Percentiles rank a stretch among this genome's conserved stretches.
Conservation (phyloP, 1,139 yeast species). For the Pichiaceae sp. region DNA sequence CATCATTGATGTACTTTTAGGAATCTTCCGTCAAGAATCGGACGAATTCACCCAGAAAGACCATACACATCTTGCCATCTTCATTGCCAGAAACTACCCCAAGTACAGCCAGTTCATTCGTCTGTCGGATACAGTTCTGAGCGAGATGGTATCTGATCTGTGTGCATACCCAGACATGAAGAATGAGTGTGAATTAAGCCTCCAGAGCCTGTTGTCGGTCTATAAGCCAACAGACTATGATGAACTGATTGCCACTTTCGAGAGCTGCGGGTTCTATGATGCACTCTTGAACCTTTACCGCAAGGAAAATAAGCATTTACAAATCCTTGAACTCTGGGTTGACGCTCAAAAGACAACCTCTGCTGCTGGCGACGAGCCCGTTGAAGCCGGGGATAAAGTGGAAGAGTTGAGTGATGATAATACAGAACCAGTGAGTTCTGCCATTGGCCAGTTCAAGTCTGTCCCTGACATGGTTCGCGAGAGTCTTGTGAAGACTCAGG, state of each 20-base stretch:
- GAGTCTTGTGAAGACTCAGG: conserved; percentile 29
- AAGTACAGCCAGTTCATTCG: conserved; percentile 74
- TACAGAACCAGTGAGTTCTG: conserved; percentile 5
- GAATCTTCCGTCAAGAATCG: conserved; percentile 32
- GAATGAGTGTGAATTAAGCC: conserved; percentile 64
- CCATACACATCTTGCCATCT: conserved; percentile 45
- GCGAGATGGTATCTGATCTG: conserved; percentile 38
- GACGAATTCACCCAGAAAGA: conserved; percentile 28
- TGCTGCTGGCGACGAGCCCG: conserved; percentile 3
- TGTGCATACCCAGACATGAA: conserved; percentile 37
- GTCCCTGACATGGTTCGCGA: conserved; percentile 28
- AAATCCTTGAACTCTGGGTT: conserved; percentile 38
- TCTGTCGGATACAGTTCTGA: conserved; percentile 50
- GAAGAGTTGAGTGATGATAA: conserved; percentile 2
- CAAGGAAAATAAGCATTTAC: conserved; percentile 42
- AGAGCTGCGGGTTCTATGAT: conserved; percentile 43
- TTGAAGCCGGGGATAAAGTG: conserved; percentile 3
- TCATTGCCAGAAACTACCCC: conserved; percentile 68
- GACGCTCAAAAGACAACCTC: conserved; percentile 9
- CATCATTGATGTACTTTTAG: conserved; percentile 58
- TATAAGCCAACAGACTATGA: conserved; percentile 49
- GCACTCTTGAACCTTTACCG: conserved; percentile 54
- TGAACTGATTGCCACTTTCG: conserved; percentile 40
- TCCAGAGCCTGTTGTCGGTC: conserved; percentile 56
- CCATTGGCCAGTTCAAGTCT: conserved; percentile 11